Evolutionary conservation across 2,329 filamentous ascomycete species (phyloP).

Genomic region (Fonsecaea nubica): DNA sequence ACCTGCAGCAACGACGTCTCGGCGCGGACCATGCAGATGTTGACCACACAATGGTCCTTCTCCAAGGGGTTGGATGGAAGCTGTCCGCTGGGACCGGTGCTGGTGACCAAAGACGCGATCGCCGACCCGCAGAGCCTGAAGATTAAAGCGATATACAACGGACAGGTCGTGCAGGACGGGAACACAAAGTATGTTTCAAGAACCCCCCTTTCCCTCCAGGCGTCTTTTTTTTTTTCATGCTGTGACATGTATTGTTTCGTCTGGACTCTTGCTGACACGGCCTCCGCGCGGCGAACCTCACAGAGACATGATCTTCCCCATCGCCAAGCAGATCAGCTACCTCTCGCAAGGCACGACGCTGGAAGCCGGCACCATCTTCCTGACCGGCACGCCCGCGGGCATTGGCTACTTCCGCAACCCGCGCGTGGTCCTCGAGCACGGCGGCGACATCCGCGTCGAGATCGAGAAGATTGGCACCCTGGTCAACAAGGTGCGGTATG

Average conservation of each 20-base stretch:
- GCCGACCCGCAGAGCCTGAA: slow-evolving; percentile 49
- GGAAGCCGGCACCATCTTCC: slow-evolving; percentile 48
- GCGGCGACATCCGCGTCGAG: slow-evolving; percentile 55
- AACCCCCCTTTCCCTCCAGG: background rate
- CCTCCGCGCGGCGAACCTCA: background rate
- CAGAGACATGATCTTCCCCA: slow-evolving; percentile 49
- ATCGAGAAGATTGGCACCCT: slow-evolving; percentile 58
- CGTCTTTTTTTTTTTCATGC: no score
- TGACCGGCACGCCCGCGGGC: slow-evolving; percentile 53
- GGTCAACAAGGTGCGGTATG: slow-evolving; percentile 47
- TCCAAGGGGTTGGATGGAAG: slow-evolving; percentile 50
- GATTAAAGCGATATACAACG: slow-evolving; percentile 44
- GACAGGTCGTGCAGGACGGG: slow-evolving; percentile 36
- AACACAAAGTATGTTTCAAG: slow-evolving; percentile 34
- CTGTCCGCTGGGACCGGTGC: slow-evolving; percentile 51
- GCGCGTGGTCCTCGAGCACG: slow-evolving; percentile 48
- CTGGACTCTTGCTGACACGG: background rate
- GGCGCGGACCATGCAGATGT: slow-evolving; percentile 48
- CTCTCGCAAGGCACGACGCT: slow-evolving; percentile 50
- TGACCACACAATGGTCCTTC: slow-evolving; percentile 49
- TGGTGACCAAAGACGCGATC: slow-evolving; percentile 44
- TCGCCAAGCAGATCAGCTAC: slow-evolving; percentile 48
- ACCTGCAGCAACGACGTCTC: slow-evolving; percentile 52
- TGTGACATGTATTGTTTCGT: no score
- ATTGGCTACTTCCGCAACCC: slow-evolving; percentile 53